Base-by-base conservation (phyloP, 768 basidiomycete genomes). In the Pulveroboletus sp. region DNA sequence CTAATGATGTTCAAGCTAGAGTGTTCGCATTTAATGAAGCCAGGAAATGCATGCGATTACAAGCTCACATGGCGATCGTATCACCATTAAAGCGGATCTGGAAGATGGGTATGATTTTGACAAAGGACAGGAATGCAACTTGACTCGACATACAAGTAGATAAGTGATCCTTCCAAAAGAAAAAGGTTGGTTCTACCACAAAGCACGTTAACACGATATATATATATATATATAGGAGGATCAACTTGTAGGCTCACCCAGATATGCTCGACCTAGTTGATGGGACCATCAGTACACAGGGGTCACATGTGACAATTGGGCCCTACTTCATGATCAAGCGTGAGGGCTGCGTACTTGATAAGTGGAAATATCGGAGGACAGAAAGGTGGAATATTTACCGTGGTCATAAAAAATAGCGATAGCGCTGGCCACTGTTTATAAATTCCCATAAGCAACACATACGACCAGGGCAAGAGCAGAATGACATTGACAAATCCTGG, bases 41-140 rank as follows among this genome's bases (percentile, higher is more conserved):
- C 24, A 14, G 1, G 6, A 39, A 27, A 46, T 6, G 14, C 9
- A 5, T 2, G 32, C 26, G 5, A 6, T 11, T 21, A 8, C 27
- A 17, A 14, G 43, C 62, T 53, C 27, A 62, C 61, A 58, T 56
- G 18, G 44, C 48, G 26, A 64, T 21, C 3, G 31, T 47, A 31
- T 63, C 47, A n/a, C 61, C 61, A 1, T 63, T 45, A 14, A 61
- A 62, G 8, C 62, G 62, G n/a, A 62, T 61, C 61, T 64, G 26
- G n/a, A 12, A 12, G 3, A 24, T 17, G 18, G 8, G 14, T 28
- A 3, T 17, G 11, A 38, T 28, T 30, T 8, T 12, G 9, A 30
- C 18, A 1, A 28, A 18, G 3, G 3, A 21, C 27, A 17, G 2
- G 18, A 30, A 17, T n/a, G 17, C n/a, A 40, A 43, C 6, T 12